phyloP scores from a whole-genome alignment of 1,139 yeast species.

The Yamadazyma aaseri region DNA sequence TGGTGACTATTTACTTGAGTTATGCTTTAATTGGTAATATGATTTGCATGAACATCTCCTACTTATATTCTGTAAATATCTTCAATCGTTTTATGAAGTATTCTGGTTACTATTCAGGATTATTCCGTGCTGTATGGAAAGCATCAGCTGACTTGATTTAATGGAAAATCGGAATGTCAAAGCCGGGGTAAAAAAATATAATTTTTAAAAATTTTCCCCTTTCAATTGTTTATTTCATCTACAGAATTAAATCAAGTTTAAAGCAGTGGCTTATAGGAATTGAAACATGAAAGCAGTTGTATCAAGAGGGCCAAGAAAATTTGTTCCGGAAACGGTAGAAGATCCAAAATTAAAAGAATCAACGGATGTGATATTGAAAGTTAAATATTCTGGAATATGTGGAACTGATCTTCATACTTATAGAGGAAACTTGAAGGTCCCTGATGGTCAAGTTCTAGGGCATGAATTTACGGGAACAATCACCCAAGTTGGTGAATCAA shows the following conservation, averaged over 20 bases:
- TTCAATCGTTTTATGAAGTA: conserved; percentile 3
- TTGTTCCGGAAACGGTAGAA: conserved; percentile 42
- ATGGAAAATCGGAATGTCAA: background rate
- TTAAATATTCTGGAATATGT: conserved; percentile 55
- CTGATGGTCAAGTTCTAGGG: conserved; percentile 44
- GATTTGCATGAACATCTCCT: conserved; percentile 27
- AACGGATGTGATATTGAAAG: conserved; percentile 52
- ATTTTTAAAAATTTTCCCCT: background rate
- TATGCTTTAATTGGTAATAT: conserved; percentile 33
- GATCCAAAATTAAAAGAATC: conserved; percentile 40
- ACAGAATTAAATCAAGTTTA: background rate
- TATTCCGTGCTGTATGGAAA: conserved; percentile 7
- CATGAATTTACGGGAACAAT: conserved; percentile 51
- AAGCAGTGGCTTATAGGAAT: background rate
- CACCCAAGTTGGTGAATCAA: conserved; percentile 34
- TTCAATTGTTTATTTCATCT: background rate
- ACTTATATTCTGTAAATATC: conserved; percentile 11
- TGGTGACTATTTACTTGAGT: conserved; percentile 23
- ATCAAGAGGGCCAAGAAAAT: conserved; percentile 48
- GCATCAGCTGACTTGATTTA: conserved; percentile 2
- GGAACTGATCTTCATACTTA: conserved; percentile 64
- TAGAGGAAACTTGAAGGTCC: conserved; percentile 51
- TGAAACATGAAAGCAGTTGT: conserved; percentile 55
- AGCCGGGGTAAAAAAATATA: conserved; percentile 3
- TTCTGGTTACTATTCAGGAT: conserved; percentile 1